phyloP scores from a whole-genome alignment of 495 filamentous ascomycete species.

The Xylaria longipes region DNA sequence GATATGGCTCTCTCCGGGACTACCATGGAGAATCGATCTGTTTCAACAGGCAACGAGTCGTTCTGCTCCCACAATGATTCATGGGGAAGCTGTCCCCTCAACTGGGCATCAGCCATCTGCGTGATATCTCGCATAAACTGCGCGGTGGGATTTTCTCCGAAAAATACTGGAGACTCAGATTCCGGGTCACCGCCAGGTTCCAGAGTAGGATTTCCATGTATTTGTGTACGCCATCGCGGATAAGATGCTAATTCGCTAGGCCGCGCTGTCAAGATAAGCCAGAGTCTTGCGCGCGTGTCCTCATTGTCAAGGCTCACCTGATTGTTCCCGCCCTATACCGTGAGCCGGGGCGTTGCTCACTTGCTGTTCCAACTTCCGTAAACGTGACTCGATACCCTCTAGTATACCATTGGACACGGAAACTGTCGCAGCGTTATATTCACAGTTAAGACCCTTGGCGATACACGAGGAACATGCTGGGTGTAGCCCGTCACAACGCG shows the following conservation, averaged over 20 bases:
- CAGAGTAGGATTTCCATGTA: neutral
- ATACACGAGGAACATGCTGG: neutral
- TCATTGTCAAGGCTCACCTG: neutral
- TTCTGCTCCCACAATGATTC: neutral
- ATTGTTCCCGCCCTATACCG: neutral
- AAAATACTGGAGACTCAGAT: neutral
- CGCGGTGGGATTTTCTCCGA: neutral
- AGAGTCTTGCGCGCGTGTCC: neutral
- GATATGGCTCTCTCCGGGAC: neutral
- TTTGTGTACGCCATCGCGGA: neutral
- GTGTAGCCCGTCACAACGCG: neutral
- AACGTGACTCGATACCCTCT: neutral
- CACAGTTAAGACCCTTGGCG: neutral
- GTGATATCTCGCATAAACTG: slow-evolving; percentile 3
- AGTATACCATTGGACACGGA: neutral
- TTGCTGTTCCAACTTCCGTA: slow-evolving; percentile 1
- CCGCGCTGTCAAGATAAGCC: neutral
- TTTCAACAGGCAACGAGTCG: neutral
- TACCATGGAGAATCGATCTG: neutral
- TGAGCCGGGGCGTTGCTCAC: neutral
- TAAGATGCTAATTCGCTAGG: neutral
- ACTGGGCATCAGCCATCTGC: neutral
- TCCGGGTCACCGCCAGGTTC: neutral
- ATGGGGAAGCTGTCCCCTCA: neutral
- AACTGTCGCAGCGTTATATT: neutral